Conservation (phyloP, 108 stramenopile species). For the Mayamaea pseudoterrestris region DNA sequence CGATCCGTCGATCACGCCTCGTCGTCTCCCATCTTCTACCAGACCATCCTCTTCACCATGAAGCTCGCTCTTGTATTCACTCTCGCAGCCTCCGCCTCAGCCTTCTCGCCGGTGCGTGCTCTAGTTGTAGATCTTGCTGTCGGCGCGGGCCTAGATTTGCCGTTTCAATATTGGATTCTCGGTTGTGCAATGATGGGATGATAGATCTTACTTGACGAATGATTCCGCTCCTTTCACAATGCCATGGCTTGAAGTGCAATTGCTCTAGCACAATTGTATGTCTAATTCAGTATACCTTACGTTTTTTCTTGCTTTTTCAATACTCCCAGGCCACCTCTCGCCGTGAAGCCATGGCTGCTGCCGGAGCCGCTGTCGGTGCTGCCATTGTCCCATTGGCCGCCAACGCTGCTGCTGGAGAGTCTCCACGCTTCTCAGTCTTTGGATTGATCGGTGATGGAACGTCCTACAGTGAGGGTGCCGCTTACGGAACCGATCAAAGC, state of each 20-base stretch:
- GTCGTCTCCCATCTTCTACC: no score
- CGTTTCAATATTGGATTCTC: no score
- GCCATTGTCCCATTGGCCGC: constrained; percentile 67
- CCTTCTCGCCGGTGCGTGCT: constrained; percentile 57
- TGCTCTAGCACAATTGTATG: no score
- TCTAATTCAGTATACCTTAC: neutral
- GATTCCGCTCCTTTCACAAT: no score
- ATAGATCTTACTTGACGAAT: no score
- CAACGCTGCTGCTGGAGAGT: constrained; percentile 77
- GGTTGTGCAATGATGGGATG: no score
- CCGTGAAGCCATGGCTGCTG: constrained; percentile 54
- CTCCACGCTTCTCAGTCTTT: constrained; percentile 84
- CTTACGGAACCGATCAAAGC: constrained; percentile 74
- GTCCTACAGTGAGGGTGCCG: constrained; percentile 78
- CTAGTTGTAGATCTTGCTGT: no score
- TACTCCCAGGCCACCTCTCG: constrained; percentile 35
- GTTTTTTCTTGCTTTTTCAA: constrained; percentile 4
- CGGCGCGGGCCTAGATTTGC: no score
- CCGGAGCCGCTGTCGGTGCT: constrained; percentile 62
- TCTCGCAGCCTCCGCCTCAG: constrained; percentile 33
- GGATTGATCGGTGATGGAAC: constrained; percentile 76
- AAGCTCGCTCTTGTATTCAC: constrained; percentile 36
- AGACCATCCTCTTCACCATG: constrained; percentile 27
- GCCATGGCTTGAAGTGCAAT: no score
- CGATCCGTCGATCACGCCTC: no score